Conservation (phyloP, 495 filamentous ascomycete species). For the Bathelium albidoporum region DNA sequence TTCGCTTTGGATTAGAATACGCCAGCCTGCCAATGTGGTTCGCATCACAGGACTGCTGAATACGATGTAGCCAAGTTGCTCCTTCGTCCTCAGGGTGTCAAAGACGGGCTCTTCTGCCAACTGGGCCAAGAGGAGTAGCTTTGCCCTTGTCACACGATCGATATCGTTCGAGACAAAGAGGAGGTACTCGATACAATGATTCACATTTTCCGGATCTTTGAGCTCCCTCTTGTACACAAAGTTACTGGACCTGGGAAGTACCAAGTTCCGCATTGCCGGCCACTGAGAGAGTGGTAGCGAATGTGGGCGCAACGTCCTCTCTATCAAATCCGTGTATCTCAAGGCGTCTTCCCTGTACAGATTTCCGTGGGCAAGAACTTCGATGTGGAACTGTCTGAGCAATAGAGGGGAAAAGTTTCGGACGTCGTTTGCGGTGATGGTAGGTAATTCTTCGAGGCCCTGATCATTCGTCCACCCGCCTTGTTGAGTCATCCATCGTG, state of each 20-base stretch:
- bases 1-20: slow-evolving; percentile 93
- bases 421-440: slow-evolving; percentile 64
- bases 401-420: slow-evolving; percentile 69
- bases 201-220: slow-evolving; percentile 86
- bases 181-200: slow-evolving; percentile 91
- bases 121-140: slow-evolving; percentile 76
- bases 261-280: slow-evolving; percentile 62
- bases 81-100: slow-evolving; percentile 88
- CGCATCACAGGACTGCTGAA: slow-evolving; percentile 65
- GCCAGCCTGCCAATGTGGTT: slow-evolving; percentile 67
- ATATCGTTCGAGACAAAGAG: slow-evolving; percentile 67
- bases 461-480: slow-evolving; percentile 74
- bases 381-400: slow-evolving; percentile 75
- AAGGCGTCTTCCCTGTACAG: slow-evolving; percentile 92
- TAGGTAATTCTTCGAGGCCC: slow-evolving; percentile 62
- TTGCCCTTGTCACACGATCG: slow-evolving; percentile 57
- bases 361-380: slow-evolving; percentile 84
- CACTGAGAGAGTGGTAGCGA: slow-evolving; percentile 68
- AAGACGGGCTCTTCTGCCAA: slow-evolving; percentile 88
- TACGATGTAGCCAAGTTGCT: slow-evolving; percentile 95
- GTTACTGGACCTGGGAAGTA: slow-evolving; percentile 70
- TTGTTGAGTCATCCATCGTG: slow-evolving; percentile 66
- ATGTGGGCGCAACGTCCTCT: slow-evolving; percentile 67
- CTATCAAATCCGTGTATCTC: slow-evolving; percentile 71
- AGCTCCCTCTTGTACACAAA: slow-evolving; percentile 69